Evolutionary conservation across 208 protist genomes (phyloP), one percentile per base, ranked within the genome.

Genomic region (Acanthamoeba culbertsoni): DNA sequence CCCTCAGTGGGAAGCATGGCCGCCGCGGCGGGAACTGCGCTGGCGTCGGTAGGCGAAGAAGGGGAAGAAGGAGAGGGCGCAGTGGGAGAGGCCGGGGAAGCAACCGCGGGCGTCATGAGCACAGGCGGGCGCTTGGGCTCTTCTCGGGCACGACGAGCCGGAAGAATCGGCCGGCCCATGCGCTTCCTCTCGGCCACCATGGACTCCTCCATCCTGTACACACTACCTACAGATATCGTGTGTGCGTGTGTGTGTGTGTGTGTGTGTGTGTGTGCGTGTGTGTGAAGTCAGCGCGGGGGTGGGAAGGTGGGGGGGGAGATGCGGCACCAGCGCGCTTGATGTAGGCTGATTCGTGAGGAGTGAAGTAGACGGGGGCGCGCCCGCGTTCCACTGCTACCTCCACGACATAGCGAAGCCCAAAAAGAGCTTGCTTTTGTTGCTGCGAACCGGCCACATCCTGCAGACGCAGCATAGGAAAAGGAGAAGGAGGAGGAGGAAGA

Each of bases 301-400:
- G 23, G 16, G 28, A 26, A n/a, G 59, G 31, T 7, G 28, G 59
- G 28, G 59, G 18, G 59, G 59, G 59, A 7, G 28, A 26, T 33
- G 8, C 8, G 8, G 28, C 42, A 73, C 73, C 73, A 35, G 43
- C 46, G 73, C 73, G 73, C 10, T 43, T 2, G 46, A 86, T 57
- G 40, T 86, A 86, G 40, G 73, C 73, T 33, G 43, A 57, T 5
- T 37, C 18, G 43, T 86, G 73, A 10, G 73, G 3, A 28, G 65
- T 77, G 26, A 93, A 89, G 92, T 94, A 94, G 5, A 94, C 92
- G 12, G 92, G 73, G 8, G 92, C 92, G 16, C 88, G 82, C n/a
- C 92, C 92, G 7, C 90, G 82, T 23, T 79, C 62, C n/a, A 93
- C 73, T 5, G 31, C 35, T 45, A 93, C 43, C 31, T 94, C 37